Evolutionary conservation across 2,329 filamentous ascomycete genomes (phyloP).

Genomic region (Ceratocystis albifundus): DNA sequence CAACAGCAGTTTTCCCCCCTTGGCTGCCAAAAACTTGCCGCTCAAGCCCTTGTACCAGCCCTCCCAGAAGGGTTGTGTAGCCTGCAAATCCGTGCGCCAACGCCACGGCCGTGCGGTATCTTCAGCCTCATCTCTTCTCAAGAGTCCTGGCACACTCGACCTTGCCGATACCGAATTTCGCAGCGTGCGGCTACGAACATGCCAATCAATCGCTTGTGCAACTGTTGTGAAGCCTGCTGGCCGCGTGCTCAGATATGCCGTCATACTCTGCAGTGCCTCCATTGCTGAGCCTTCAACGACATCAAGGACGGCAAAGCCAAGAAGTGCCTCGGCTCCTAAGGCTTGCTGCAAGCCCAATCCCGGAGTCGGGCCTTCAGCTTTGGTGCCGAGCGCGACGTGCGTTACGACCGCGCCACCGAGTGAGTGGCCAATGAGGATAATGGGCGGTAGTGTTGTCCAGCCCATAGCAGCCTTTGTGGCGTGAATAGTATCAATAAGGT

Average conservation of each 20-base stretch:
- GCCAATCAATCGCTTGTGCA: slow-evolving; percentile 81
- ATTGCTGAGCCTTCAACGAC: slow-evolving; percentile 94
- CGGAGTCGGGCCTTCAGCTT: slow-evolving; percentile 68
- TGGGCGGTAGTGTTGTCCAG: slow-evolving; percentile 61
- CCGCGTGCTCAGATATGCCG: slow-evolving; percentile 73
- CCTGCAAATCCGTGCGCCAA: slow-evolving; percentile 75
- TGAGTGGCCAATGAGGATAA: slow-evolving; percentile 81
- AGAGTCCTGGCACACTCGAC: slow-evolving; percentile 71
- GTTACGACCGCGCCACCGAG: slow-evolving; percentile 86
- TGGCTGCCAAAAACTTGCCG: slow-evolving; percentile 70
- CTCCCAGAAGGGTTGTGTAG: slow-evolving; percentile 86
- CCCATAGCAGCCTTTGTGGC: slow-evolving; percentile 55
- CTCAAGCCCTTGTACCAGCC: slow-evolving; percentile 85
- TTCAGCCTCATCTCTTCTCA: slow-evolving; percentile 39
- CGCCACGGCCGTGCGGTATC: slow-evolving; percentile 46
- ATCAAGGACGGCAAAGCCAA: slow-evolving; percentile 85
- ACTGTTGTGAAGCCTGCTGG: slow-evolving; percentile 68
- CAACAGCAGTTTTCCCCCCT: slow-evolving; percentile 72
- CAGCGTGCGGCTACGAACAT: slow-evolving; percentile 76
- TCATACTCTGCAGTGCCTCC: slow-evolving; percentile 89
- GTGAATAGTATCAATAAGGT: slow-evolving; percentile 58
- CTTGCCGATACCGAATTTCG: slow-evolving; percentile 73
- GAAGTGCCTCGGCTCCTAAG: slow-evolving; percentile 52
- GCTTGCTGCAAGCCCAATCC: not conserved
- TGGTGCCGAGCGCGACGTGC: slow-evolving; percentile 53